phyloP scores from a whole-genome alignment of 2,329 filamentous ascomycete genomes.

The Sporothrix protearum region DNA sequence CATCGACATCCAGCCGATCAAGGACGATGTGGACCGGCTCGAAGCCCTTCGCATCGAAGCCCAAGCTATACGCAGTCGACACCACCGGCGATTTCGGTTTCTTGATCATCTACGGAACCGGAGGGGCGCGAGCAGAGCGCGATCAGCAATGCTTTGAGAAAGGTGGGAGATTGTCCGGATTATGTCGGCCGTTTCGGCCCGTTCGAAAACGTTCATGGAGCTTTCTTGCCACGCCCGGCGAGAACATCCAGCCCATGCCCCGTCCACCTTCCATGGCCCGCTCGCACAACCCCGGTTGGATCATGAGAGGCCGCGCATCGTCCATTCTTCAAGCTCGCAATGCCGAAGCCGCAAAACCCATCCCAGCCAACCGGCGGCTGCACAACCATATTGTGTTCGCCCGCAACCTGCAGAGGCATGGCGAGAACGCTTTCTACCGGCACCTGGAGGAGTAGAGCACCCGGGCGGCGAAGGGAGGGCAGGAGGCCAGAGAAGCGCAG shows the following conservation, averaged over 20 bases:
- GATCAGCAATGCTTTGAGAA: not conserved
- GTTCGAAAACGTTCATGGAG: not conserved
- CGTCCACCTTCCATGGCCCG: not conserved
- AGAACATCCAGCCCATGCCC: constrained; percentile 10
- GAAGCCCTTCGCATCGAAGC: not conserved
- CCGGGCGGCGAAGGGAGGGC: not conserved
- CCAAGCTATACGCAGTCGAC: not conserved
- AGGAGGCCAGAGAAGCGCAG: not conserved
- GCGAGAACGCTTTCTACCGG: not conserved
- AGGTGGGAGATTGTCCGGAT: too few relatives aligned
- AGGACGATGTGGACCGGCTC: not conserved
- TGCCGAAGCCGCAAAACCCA: not conserved
- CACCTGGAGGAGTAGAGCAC: not conserved
- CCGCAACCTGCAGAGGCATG: not conserved
- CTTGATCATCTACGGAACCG: not conserved
- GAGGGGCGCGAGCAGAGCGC: not conserved
- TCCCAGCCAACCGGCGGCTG: not conserved
- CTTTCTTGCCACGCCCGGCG: not conserved
- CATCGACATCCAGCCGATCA: not conserved
- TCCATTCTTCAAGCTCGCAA: not conserved
- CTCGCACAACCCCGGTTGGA: not conserved
- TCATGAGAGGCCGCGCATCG: not conserved
- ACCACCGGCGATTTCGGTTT: not conserved
- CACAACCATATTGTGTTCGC: not conserved
- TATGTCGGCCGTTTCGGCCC: not conserved